phyloP scores from a whole-genome alignment of 2,329 filamentous ascomycete genomes.

The Fusarium nurragi region DNA sequence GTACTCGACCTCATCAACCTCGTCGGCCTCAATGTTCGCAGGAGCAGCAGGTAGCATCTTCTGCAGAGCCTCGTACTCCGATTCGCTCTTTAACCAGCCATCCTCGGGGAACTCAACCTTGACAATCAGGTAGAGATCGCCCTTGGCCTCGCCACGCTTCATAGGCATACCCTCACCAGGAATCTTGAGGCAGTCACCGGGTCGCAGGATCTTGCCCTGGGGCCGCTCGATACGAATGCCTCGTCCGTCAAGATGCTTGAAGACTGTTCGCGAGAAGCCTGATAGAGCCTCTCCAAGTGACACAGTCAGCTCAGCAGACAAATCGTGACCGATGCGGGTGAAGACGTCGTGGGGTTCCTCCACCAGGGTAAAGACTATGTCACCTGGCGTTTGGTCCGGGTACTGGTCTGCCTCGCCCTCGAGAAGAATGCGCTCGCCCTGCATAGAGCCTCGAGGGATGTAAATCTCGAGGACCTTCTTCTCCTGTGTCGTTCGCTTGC shows the following conservation, averaged over 20 bases:
- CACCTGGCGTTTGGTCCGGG: slow-evolving; percentile 87
- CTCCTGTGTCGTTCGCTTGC: slow-evolving; percentile 83
- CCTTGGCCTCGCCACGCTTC: slow-evolving; percentile 84
- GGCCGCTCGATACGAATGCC: slow-evolving; percentile 85
- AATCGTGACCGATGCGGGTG: slow-evolving; percentile 82
- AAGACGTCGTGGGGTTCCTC: slow-evolving; percentile 86
- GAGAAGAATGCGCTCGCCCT: slow-evolving; percentile 89
- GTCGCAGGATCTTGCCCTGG: slow-evolving; percentile 82
- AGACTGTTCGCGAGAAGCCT: slow-evolving; percentile 88
- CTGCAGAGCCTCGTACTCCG: slow-evolving; percentile 73
- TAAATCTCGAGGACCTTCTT: slow-evolving; percentile 97
- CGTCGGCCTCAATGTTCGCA: slow-evolving; percentile 72
- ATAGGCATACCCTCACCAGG: slow-evolving; percentile 92
- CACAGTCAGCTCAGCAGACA: slow-evolving; percentile 83
- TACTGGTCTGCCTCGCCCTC: slow-evolving; percentile 94
- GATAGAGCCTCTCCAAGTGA: slow-evolving; percentile 84
- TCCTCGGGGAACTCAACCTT: slow-evolving; percentile 90
- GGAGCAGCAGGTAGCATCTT: slow-evolving; percentile 77
- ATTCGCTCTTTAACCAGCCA: slow-evolving; percentile 80
- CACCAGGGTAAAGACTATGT: slow-evolving; percentile 88
- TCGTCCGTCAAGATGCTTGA: slow-evolving; percentile 92
- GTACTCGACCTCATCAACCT: slow-evolving; percentile 87
- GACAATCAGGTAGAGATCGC: slow-evolving; percentile 87
- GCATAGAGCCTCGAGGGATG: slow-evolving; percentile 85
- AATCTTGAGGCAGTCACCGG: slow-evolving; percentile 86